These are phyloP conservation scores for Mycosphaerella sp. DNA, from an alignment of 2,329 filamentous ascomycete genomes.

Conservation along the genomic window DNA sequence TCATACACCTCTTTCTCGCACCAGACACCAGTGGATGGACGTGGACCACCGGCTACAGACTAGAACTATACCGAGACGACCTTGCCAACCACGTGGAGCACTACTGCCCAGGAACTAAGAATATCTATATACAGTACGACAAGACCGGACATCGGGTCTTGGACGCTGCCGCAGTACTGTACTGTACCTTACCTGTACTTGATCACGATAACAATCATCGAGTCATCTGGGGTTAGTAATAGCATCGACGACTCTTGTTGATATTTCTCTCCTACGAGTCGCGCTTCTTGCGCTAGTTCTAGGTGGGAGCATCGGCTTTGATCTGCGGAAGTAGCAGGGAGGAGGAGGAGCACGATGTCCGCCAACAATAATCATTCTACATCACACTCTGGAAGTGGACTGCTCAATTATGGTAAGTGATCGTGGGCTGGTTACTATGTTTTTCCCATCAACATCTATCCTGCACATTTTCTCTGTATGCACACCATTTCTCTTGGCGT, in stretches of 20 bases:
- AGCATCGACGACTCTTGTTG: not conserved
- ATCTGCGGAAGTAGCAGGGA: too few species aligned
- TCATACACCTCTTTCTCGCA: too few species aligned
- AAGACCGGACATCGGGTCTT: constrained; percentile 4
- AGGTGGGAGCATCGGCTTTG: not conserved
- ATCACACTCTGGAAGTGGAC: too few species aligned
- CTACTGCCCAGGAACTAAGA: too few species aligned
- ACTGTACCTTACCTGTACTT: not conserved
- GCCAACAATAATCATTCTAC: too few species aligned
- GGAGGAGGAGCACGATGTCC: too few species aligned
- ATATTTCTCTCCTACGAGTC: not conserved
- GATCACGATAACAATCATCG: not conserved
- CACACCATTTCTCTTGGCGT: constrained; percentile 10
- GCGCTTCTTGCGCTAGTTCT: too few species aligned
- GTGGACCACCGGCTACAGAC: too few species aligned
- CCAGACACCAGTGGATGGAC: too few species aligned
- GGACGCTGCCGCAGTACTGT: not conserved
- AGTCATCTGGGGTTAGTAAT: not conserved
- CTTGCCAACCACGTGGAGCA: too few species aligned
- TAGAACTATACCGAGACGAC: too few species aligned
- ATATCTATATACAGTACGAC: too few species aligned
- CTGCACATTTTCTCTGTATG: constrained; percentile 10
- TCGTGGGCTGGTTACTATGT: constrained; percentile 8
- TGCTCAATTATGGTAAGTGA: constrained; percentile 14
- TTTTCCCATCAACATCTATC: not conserved